phyloP scores from a whole-genome alignment of 75 land plant species.

The Isoetes taiwanensis region DNA sequence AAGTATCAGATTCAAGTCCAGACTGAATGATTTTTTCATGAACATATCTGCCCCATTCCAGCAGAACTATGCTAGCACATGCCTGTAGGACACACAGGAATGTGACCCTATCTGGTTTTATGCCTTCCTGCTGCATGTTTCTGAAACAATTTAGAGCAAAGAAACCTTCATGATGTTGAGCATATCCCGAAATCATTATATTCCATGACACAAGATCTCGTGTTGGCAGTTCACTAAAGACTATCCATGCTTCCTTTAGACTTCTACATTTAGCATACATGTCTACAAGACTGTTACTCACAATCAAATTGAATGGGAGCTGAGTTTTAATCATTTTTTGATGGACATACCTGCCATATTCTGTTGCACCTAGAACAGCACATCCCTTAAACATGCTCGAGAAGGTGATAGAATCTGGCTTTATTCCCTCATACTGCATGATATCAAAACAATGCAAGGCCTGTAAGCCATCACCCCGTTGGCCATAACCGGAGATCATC shows the following conservation, averaged over 20 bases:
- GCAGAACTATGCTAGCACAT: neutral
- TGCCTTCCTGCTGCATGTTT: conserved; percentile 21
- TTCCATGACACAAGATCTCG: conserved; percentile 42
- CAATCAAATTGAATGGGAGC: conserved; percentile 12
- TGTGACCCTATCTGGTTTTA: conserved; percentile 15
- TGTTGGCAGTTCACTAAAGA: conserved; percentile 21
- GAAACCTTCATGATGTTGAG: conserved; percentile 32
- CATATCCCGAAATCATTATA: conserved; percentile 47
- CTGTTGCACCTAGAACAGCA: neutral
- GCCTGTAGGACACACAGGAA: conserved; percentile 8
- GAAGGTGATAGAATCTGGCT: conserved; percentile 16
- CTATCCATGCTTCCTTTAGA: conserved; percentile 22
- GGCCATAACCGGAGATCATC: conserved; percentile 34
- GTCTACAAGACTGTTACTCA: conserved; percentile 35
- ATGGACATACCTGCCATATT: neutral
- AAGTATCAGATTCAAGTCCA: neutral
- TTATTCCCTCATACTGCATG: conserved; percentile 8
- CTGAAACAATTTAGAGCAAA: conserved; percentile 31
- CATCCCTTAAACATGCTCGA: conserved; percentile 2
- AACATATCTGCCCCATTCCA: neutral
- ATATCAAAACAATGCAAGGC: conserved; percentile 9
- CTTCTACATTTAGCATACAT: conserved; percentile 74
- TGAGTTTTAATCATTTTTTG: neutral
- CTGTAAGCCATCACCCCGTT: neutral
- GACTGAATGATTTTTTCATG: conserved; percentile 8